phyloP scores from a whole-genome alignment of 2,329 filamentous ascomycete genomes.

The Fusarium sacchari region DNA sequence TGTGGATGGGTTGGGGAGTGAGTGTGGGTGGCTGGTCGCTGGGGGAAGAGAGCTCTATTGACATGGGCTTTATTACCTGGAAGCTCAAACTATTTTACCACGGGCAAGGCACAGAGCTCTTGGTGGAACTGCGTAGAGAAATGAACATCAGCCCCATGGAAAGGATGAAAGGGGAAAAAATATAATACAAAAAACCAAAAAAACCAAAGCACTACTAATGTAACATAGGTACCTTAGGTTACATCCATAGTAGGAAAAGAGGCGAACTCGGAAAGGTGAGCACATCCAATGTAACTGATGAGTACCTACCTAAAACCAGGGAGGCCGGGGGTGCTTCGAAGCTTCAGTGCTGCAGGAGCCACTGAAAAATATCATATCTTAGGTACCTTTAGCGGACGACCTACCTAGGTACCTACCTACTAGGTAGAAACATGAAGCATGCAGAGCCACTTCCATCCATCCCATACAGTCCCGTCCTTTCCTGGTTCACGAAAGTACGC shows the following conservation, averaged over 20 bases:
- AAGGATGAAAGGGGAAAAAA: not conserved
- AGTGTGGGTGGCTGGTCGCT: conserved; percentile 18
- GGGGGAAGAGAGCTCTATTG: not conserved
- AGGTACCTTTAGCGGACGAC: not conserved
- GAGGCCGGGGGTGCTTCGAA: conserved; percentile 5
- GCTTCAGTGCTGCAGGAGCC: conserved; percentile 11
- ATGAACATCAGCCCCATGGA: not conserved
- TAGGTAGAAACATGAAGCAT: not conserved
- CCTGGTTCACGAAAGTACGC: not conserved
- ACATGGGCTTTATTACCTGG: not conserved
- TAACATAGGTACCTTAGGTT: too few relatives aligned
- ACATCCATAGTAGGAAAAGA: conserved; percentile 17
- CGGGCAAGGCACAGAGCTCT: not conserved
- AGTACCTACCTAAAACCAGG: not conserved
- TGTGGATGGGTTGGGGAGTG: conserved; percentile 1
- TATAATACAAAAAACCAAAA: too few relatives aligned
- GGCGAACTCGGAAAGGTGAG: not conserved
- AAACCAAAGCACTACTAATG: too few relatives aligned
- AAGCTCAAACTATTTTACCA: not conserved
- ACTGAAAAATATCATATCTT: not conserved
- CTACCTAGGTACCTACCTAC: not conserved
- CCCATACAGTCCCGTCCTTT: not conserved
- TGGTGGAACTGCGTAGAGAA: not conserved
- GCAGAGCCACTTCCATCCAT: not conserved
- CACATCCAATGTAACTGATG: conserved; percentile 7